Base-by-base conservation (phyloP, 2,329 filamentous ascomycete species). In the Epichloe gansuensis region DNA sequence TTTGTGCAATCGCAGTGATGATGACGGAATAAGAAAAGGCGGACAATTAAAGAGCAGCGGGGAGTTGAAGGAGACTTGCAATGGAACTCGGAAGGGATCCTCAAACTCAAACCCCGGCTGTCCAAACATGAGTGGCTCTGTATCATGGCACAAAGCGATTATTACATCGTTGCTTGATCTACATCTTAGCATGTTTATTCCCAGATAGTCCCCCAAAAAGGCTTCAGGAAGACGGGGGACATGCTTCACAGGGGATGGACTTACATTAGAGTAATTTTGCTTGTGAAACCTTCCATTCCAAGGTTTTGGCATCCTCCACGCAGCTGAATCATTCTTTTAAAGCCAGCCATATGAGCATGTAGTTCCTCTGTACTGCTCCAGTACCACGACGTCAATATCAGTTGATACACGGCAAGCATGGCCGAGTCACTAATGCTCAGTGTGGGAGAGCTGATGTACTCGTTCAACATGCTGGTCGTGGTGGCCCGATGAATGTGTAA, bases 311-410 rank as follows among this genome's bases (percentile, higher is more conserved):
- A 63, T 0, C 75, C 73, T 11, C 74, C 75, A 25, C 74, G 66
- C 46, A 73, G 57, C 23, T 60, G 61, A 9, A 78, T 68, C 72
- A 78, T 75, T 47, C 70, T 69, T 54, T 67, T 65, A 15, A 79
- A 64, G 0, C 74, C 74, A 6, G 59, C 60, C 53, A 77, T 67
- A 50, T 78, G 75, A 1, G 69, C 68, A 25, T 68, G 64, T 11
- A 77, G 63, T 53, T 73, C 71, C 39, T 66, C 59, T 0, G 67
- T 69, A 27, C 69, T 70, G 5, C 74, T 74, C 74, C 74, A 77
- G 57, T 76, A 77, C 75, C 76, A 79, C 53, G 76, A 75, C 45
- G 75, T 70, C 25, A 74, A 61, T 23, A 74, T 67, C 54, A 77
- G 66, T 58, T 77, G 75, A 1, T 72, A 61, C 5, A 76, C 72